Conservation (phyloP, 208 protist species). For the Wallacemonas rigidus region DNA sequence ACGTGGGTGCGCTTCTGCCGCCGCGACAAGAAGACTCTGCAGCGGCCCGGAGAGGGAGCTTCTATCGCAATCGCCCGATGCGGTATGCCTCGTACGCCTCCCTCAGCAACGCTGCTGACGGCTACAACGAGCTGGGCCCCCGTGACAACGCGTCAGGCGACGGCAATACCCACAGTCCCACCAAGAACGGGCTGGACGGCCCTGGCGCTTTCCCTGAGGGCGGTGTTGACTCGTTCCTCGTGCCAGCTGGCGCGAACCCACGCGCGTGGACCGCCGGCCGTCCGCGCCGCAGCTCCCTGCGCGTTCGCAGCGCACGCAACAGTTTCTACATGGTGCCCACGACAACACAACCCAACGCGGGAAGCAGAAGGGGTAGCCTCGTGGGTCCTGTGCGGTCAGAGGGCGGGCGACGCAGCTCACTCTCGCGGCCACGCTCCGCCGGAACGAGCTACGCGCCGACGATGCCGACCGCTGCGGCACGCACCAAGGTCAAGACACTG, state of each 20-base stretch:
- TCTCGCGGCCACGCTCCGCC: not conserved
- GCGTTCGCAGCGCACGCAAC: constrained; percentile 4
- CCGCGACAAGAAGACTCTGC: not conserved
- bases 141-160: not conserved
- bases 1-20: not conserved
- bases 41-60: not conserved
- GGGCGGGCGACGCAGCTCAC: not conserved
- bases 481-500: not conserved
- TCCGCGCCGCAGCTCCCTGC: not conserved
- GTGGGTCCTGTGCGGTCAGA: not conserved
- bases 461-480: too few relatives aligned
- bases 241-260: not conserved
- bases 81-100: constrained; percentile 14
- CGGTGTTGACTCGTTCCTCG: too few relatives aligned
- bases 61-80: constrained; percentile 14
- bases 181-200: too few relatives aligned
- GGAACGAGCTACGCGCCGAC: not conserved
- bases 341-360: too few relatives aligned
- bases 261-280: not conserved
- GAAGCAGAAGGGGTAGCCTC: constrained; percentile 4
- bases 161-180: too few relatives aligned
- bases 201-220: too few relatives aligned
- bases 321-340: constrained; percentile 17
- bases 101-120: constrained; percentile 1
- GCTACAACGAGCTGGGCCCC: not conserved